Evolutionary conservation across 73 alveolate species (phyloP).

Genomic region (Paraurostyla sp.): DNA sequence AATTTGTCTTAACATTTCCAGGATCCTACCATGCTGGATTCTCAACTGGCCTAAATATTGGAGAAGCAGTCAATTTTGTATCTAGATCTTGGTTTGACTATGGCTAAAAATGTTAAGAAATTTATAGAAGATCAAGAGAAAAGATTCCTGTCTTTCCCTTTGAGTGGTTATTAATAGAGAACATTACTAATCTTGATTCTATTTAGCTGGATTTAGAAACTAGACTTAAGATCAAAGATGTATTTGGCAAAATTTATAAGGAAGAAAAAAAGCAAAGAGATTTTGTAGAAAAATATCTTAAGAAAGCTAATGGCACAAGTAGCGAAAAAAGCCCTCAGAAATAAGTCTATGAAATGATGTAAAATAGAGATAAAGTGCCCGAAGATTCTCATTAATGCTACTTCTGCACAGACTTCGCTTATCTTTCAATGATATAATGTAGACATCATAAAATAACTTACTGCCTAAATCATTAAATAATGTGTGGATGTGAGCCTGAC

Average conservation of each 20-base stretch:
- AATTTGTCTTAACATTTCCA: constrained; percentile 83
- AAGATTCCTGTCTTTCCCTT: constrained; percentile 71
- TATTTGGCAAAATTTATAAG: neutral
- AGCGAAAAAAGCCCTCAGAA: neutral
- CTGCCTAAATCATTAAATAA: constrained; percentile 25
- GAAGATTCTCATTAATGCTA: constrained; percentile 53
- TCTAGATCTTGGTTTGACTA: constrained; percentile 83
- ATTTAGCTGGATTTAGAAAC: neutral
- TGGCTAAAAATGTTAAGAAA: constrained; percentile 57
- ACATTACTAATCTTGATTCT: constrained; percentile 33
- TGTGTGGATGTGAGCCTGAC: constrained; percentile 49
- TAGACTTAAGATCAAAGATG: constrained; percentile 6
- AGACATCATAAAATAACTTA: constrained; percentile 16
- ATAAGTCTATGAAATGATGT: constrained; percentile 28
- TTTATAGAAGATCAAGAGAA: constrained; percentile 64
- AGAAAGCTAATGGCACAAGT: neutral
- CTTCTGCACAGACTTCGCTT: constrained; percentile 64
- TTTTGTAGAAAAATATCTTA: neutral
- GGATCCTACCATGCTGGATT: constrained; percentile 90
- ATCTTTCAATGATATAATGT: constrained; percentile 28
- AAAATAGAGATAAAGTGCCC: constrained; percentile 3
- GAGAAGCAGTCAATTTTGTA: constrained; percentile 89
- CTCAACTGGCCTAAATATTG: constrained; percentile 84
- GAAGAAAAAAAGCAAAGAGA: constrained; percentile 53
- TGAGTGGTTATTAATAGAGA: constrained; percentile 73